phyloP scores from a whole-genome alignment of 148 eudicot species.

The Rhododendron kiyosumense region DNA sequence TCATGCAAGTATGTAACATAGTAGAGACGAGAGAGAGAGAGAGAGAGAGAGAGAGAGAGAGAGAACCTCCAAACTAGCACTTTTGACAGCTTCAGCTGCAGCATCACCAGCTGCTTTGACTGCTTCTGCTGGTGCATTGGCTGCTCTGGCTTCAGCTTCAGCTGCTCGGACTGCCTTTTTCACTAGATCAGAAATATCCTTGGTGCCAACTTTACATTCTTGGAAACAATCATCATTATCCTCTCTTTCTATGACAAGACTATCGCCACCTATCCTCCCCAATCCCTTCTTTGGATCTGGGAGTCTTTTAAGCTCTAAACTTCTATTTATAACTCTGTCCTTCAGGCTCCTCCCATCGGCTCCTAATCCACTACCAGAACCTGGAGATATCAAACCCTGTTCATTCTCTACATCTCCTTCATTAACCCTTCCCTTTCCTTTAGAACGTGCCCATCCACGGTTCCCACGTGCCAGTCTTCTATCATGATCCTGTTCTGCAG shows the following conservation, averaged over 20 bases:
- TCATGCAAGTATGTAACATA: background rate
- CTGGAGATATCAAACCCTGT: slow-evolving; percentile 52
- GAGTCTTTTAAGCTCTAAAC: slow-evolving; percentile 38
- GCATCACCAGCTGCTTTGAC: slow-evolving; percentile 92
- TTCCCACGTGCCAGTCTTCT: slow-evolving; percentile 35
- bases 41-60: background rate
- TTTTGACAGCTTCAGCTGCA: slow-evolving; percentile 95
- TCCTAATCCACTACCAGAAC: slow-evolving; percentile 57
- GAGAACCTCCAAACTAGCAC: slow-evolving; percentile 82
- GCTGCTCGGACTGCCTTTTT: slow-evolving; percentile 91
- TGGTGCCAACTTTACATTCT: slow-evolving; percentile 74
- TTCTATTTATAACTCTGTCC: slow-evolving; percentile 43
- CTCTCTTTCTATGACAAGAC: slow-evolving; percentile 43
- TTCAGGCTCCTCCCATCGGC: slow-evolving; percentile 41
- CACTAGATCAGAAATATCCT: slow-evolving; percentile 77
- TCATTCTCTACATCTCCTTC: slow-evolving; percentile 55
- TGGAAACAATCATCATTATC: slow-evolving; percentile 74
- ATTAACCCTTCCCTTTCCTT: slow-evolving; percentile 48
- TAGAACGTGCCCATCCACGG: slow-evolving; percentile 40
- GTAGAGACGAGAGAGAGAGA: background rate
- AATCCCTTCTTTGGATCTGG: slow-evolving; percentile 36
- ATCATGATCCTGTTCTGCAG: slow-evolving; percentile 43
- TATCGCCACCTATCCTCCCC: slow-evolving; percentile 33
- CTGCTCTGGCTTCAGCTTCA: slow-evolving; percentile 95
- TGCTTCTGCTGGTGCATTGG: slow-evolving; percentile 79